Evolutionary conservation across 1,284 basidiomycete species (phyloP), one percentile per base, ranked within the genome.

Genomic region (Termitomyces sp.): DNA sequence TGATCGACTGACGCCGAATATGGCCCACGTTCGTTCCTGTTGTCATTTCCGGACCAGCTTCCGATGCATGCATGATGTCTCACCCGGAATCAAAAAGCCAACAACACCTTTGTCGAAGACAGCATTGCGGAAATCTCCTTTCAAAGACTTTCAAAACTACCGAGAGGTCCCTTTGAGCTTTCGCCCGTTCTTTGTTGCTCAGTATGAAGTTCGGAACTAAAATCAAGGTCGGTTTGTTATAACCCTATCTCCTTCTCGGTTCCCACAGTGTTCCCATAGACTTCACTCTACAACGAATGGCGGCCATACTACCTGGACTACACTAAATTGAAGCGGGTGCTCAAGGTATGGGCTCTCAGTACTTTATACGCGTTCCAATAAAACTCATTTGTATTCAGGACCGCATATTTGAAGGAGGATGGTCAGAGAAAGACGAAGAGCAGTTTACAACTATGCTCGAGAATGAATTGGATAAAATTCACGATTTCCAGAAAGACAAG

Each of bases 401-500:
- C 50, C 79, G 82, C 46, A 91, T 80, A 11, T 80, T 78, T 5
- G 73, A 72, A 9, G 76, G 73, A 46, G 66, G 66, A 37, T 97
- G 94, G 94, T 80, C 76, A 28, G 79, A 83, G 46, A 71, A 78
- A 8, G 92, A 96, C 66, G 94, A 97, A 70, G 75, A 75, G 24
- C 83, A 88, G 43, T 97, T 97, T 65, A 86, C 85, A 19, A 69
- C 67, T 38, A 79, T 88, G 72, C 84, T 98, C 52, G 88, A 92
- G 65, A 77, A 77, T 56, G 94, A 99, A 72, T 79, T 99, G 42
- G 91, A 96, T 66, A 99, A 99, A 76, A 89, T 98, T 52, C 91
- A 97, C 65, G 86, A 88, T 64, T 99, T 99, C 69, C 97, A 99
- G 67, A 91, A 88, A 65, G 73, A 79, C 43, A 99, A 98, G 82